A percentile compares a stretch with the other conserved stretches of the same genome.
phyloP scores from a whole-genome alignment of 805 yeast species.

The Hanseniaspora pseudoguilliermondii region DNA sequence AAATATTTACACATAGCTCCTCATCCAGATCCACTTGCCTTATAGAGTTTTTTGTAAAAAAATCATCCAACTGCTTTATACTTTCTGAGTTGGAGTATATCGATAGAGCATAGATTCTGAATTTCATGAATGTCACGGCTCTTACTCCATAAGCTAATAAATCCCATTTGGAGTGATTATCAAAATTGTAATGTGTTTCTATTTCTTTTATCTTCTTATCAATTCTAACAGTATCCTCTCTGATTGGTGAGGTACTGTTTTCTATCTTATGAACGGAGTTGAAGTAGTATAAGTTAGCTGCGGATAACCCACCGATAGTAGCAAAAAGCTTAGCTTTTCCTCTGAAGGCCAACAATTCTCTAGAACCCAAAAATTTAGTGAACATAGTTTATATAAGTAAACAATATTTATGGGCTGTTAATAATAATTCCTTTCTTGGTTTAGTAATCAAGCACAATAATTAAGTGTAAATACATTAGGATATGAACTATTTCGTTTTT shows the following conservation, averaged over 20 bases:
- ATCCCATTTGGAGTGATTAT: constrained; percentile 32
- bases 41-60: constrained; percentile 30
- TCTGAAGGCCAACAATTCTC: not conserved
- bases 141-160: constrained; percentile 73
- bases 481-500: too few species aligned
- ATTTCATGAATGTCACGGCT: constrained; percentile 64
- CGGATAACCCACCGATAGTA: not conserved
- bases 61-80: constrained; percentile 28
- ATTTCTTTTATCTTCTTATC: constrained; percentile 42
- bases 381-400: not conserved
- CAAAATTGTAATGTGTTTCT: constrained; percentile 25
- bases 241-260: constrained; percentile 1
- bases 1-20: constrained; percentile 41
- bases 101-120: constrained; percentile 82
- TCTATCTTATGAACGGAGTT: not conserved
- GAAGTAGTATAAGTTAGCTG: not conserved
- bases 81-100: constrained; percentile 62
- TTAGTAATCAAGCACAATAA: too few species aligned
- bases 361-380: not conserved
- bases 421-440: too few species aligned
- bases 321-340: not conserved
- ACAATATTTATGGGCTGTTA: too few species aligned
- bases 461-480: too few species aligned
- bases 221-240: constrained; percentile 30
- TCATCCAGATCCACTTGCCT: constrained; percentile 31